phyloP scores from a whole-genome alignment of 106 monocot species.

The Posidonia australis region DNA sequence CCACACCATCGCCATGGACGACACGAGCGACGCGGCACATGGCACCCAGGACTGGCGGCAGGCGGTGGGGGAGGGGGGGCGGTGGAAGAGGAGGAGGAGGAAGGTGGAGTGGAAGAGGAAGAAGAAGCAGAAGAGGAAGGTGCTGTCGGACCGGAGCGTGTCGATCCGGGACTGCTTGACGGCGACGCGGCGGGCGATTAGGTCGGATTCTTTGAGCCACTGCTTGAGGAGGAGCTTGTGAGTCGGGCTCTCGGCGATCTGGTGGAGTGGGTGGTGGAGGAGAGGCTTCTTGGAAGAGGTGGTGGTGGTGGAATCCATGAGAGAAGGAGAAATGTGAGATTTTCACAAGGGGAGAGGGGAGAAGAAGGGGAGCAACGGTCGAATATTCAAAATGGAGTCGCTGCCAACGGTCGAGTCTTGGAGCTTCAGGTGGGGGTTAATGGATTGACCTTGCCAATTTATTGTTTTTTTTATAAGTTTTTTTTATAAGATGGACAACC shows the following conservation, averaged over 20 bases:
- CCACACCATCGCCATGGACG: conserved; percentile 50
- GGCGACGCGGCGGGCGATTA: conserved; percentile 11
- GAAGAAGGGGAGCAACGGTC: conserved; percentile 1
- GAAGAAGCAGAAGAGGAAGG: conserved; percentile 59
- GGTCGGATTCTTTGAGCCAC: conserved; percentile 62
- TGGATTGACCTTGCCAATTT: no score
- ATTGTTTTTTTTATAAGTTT: no score
- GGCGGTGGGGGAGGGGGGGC: conserved; percentile 3
- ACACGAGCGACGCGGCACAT: conserved; percentile 32
- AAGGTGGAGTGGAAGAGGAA: conserved; percentile 56
- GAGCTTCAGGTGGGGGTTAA: no score
- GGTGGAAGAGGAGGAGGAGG: conserved; percentile 50
- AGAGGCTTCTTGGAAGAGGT: background rate
- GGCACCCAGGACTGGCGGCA: conserved; percentile 64
- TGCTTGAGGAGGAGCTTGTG: conserved; percentile 84
- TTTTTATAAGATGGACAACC: no score
- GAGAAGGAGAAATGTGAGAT: no score
- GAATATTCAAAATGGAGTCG: no score
- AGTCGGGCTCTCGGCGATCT: conserved; percentile 69
- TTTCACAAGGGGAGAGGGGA: background rate
- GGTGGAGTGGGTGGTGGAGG: conserved; percentile 48
- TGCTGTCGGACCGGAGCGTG: conserved; percentile 19
- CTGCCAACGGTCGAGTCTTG: no score
- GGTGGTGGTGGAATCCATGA: conserved; percentile 1
- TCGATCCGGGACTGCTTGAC: background rate